Conservation (phyloP, 2,329 filamentous ascomycete genomes). For the Fusarium chaquense region DNA sequence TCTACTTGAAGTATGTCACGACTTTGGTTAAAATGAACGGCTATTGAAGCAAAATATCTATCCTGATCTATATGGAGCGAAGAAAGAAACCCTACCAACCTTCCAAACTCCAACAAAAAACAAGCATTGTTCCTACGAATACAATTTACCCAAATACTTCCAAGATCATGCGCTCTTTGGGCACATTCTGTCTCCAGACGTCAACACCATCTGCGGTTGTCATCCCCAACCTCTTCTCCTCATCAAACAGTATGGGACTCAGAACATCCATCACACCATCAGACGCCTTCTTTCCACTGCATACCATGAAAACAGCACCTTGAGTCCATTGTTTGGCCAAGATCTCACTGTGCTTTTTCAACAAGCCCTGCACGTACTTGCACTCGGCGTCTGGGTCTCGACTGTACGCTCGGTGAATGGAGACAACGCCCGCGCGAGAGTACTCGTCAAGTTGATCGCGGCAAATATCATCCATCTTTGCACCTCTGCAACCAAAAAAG, state of each 20-base stretch:
- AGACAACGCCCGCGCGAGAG: background rate
- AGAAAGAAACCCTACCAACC: too few relatives aligned
- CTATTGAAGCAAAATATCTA: background rate
- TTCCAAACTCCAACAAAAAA: background rate
- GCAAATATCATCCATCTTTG: slow-evolving; percentile 12
- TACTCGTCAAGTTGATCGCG: slow-evolving; percentile 4
- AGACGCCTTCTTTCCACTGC: slow-evolving; percentile 18
- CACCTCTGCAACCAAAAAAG: background rate
- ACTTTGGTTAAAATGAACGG: background rate
- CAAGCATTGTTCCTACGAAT: too few relatives aligned
- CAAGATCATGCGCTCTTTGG: slow-evolving; percentile 12
- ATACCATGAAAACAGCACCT: slow-evolving; percentile 11
- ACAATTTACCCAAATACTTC: slow-evolving; percentile 8
- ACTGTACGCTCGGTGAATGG: slow-evolving; percentile 4
- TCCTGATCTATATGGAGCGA: background rate
- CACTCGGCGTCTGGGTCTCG: background rate
- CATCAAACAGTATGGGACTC: slow-evolving; percentile 2
- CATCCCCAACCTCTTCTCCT: background rate
- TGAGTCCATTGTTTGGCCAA: slow-evolving; percentile 7
- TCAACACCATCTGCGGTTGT: background rate
- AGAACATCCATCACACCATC: slow-evolving; percentile 21
- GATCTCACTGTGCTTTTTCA: background rate
- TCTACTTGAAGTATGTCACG: accelerated
- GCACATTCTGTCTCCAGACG: background rate
- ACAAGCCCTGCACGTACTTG: slow-evolving; percentile 12